Base-by-base conservation (phyloP, 169 alveolate genomes). In the Eimeria acervulina region DNA sequence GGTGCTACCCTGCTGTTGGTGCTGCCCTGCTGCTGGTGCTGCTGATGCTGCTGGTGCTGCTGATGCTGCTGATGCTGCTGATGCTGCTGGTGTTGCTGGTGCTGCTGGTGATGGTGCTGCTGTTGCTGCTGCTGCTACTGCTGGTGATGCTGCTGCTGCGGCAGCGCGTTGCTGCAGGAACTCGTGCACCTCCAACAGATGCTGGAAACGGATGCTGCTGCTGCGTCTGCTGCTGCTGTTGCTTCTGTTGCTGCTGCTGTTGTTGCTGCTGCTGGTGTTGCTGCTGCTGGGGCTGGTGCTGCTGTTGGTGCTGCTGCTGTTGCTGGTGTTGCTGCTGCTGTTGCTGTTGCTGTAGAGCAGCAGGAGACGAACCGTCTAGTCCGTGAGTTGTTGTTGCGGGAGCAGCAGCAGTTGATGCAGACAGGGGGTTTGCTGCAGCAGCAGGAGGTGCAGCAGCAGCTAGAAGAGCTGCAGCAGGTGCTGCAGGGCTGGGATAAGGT, bases 341-440 rank as follows among this genome's bases (percentile, higher is more conserved):
- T 0, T 66, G 76, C 38, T 66, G 76, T 28, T 74, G 51, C 84
- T 33, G 1, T 47, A 74, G 84, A 28, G 51, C 55, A 74, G 47
- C 84, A 74, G 5, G 84, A 74, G 10, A 21, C 84, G 51, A 74
- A 74, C n/a, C 42, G 84, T 13, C 26, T 74, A 26, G 84, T 74
- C 51, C 84, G 84, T 17, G 84, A 74, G 84, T 31, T 74, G 84
- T 26, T 74, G 51, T n/a, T 74, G 84, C 84, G 84, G n/a, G 84
- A 74, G 84, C 84, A 31, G 84, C 84, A 38, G 42, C 55, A 74
- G 42, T 47, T 74, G 51, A 12, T 74, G 84, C 84, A 74, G 84
- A 23, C 31, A 47, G 84, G 38, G 55, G 51, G 84, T 23, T n/a
- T 74, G 84, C 47, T 74, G 42, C 84, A 74, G 42, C 28, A 38